These are phyloP conservation scores for Pseudovirgaria hyperparasitica DNA, from an alignment of 2,329 filamentous ascomycete species.

Conservation along the genomic window DNA sequence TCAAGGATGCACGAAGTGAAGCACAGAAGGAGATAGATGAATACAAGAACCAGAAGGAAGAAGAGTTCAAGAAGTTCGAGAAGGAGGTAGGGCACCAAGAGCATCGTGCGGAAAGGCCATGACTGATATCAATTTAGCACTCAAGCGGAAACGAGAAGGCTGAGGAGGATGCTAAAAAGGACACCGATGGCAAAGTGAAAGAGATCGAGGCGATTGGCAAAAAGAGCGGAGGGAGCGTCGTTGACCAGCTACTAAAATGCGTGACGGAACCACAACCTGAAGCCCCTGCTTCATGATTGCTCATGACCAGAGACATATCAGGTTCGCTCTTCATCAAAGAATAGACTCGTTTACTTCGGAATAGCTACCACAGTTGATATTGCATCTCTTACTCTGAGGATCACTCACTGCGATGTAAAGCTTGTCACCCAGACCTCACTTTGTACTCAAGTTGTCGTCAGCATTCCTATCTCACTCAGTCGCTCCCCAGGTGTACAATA, in stretches of 20 bases:
- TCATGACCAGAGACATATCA: too few species aligned
- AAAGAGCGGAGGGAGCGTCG: conserved; percentile 66
- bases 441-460: too few species aligned
- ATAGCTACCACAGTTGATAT: too few species aligned
- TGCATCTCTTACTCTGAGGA: too few species aligned
- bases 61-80: conserved; percentile 92
- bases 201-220: conserved; percentile 71
- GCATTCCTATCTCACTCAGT: too few species aligned
- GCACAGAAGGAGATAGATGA: conserved; percentile 96
- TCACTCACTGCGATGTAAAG: too few species aligned
- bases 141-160: conserved; percentile 73
- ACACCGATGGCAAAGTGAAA: conserved; percentile 68
- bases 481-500: too few species aligned
- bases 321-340: too few species aligned
- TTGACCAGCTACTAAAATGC: conserved; percentile 72
- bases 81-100: conserved; percentile 44
- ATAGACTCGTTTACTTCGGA: too few species aligned
- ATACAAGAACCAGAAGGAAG: conserved; percentile 80
- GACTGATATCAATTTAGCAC: too few species aligned
- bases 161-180: conserved; percentile 61
- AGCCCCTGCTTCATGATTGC: too few species aligned
- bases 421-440: too few species aligned
- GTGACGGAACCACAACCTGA: conserved; percentile 74
- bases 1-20: conserved; percentile 91
- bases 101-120: conserved; percentile 9